Base-by-base conservation (phyloP, 2,329 filamentous ascomycete genomes). In the Fusarium mangiferae region DNA sequence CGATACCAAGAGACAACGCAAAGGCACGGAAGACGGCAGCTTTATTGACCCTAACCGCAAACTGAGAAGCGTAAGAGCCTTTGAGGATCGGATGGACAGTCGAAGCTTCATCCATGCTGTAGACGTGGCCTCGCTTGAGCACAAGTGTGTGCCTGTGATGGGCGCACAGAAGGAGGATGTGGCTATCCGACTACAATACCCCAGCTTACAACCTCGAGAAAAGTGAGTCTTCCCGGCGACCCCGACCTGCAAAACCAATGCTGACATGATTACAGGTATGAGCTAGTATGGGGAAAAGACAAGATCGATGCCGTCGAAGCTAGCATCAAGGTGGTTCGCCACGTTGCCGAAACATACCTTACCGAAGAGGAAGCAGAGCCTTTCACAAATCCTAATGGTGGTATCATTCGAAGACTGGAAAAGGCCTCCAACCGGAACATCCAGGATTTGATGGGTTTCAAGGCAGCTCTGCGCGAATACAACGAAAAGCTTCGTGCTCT, bases 181-280 rank as follows among this genome's bases (percentile, higher is more conserved):
- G 12, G 84, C 82, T 17, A 89, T 97, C 67, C 86, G 91, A 79
- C 84, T 98, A 75, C 93, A 96, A 81, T 98, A 98, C 82, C 96
- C 96, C 15, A 95, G 94, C 81, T 85, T 87, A 70, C 89, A 90
- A 63, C 87, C 87, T 56, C 88, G 89, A 60, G 94, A 96, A 83
- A 90, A 87, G 90, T 93, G 85, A 77, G 83, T 64, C 49, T 36
- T 24, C 35, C 51, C 54, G 48, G 6, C 22, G 15, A 28, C 39
- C 42, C 45, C n/a, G 36, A 45, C 24, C 33, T 24, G 15, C 55
- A 42, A 51, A 39, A 54, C 39, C 15, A 46, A 28, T 62, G 64
- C 72, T 79, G 67, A 80, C 70, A 55, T 52, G 74, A 73, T 71
- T 67, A 35, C 57, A 84, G 82, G 58, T 83, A 81, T 52, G 90